A percentile compares a stretch with the other conserved stretches of the same genome.
Conservation (phyloP, 2,329 filamentous ascomycete species). For the Curvularia verruculosa region DNA sequence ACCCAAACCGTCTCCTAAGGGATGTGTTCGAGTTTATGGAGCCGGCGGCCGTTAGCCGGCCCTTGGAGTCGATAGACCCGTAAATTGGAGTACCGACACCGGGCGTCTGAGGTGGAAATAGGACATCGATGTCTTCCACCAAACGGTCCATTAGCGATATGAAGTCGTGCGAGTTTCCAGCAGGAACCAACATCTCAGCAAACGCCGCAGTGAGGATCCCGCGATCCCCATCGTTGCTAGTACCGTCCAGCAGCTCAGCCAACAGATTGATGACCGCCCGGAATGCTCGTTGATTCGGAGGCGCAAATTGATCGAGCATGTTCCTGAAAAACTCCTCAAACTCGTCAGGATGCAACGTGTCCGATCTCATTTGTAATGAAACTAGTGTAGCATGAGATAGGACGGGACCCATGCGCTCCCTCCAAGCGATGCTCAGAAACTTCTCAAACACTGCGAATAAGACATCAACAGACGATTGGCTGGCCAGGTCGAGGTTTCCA, state of each 20-base stretch:
- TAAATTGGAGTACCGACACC: conserved; percentile 56
- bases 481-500: conserved; percentile 74
- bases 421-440: conserved; percentile 87
- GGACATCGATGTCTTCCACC: conserved; percentile 84
- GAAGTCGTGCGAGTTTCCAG: conserved; percentile 78
- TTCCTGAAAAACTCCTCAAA: conserved; percentile 66
- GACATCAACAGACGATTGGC: conserved; percentile 79
- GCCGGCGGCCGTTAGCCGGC: conserved; percentile 67
- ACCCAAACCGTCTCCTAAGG: conserved; percentile 80
- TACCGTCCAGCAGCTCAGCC: conserved; percentile 85
- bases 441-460: conserved; percentile 94
- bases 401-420: conserved; percentile 83
- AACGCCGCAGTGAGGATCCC: conserved; percentile 88
- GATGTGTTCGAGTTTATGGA: conserved; percentile 90
- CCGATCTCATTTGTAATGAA: conserved; percentile 70
- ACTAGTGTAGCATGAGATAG: conserved; percentile 74
- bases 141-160: conserved; percentile 88
- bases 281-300: conserved; percentile 75
- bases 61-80: conserved; percentile 64
- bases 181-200: conserved; percentile 80
- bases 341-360: conserved; percentile 71
- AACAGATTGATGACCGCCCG: conserved; percentile 83
- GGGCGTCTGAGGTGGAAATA: conserved; percentile 73
- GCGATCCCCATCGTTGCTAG: conserved; percentile 87
- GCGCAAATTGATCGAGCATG: conserved; percentile 59